These are phyloP conservation scores for Aspergillus baeticus DNA, from an alignment of 495 filamentous ascomycete species.

Conservation along the genomic window DNA sequence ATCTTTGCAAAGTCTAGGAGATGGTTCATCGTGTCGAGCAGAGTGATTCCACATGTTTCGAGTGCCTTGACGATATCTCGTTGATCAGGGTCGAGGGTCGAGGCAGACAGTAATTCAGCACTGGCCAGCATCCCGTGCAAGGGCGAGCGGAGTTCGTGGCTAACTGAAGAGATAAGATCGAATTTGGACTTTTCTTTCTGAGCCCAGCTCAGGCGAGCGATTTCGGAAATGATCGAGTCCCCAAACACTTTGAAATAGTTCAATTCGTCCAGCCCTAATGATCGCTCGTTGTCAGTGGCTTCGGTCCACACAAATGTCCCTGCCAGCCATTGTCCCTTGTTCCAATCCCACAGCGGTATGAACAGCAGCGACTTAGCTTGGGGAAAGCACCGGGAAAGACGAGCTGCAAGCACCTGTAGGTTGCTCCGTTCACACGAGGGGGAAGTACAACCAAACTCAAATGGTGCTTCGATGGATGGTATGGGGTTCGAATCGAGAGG, in stretches of 20 bases:
- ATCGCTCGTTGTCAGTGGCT: slow-evolving; percentile 38
- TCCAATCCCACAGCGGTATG: slow-evolving; percentile 62
- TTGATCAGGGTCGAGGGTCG: slow-evolving; percentile 49
- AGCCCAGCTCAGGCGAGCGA: slow-evolving; percentile 50
- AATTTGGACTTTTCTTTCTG: slow-evolving; percentile 58
- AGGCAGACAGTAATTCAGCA: slow-evolving; percentile 62
- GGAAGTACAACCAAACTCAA: background rate
- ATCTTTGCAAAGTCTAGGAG: slow-evolving; percentile 60
- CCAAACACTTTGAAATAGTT: slow-evolving; percentile 59
- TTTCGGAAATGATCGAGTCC: slow-evolving; percentile 60
- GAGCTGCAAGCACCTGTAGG: background rate
- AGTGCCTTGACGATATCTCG: slow-evolving; percentile 59
- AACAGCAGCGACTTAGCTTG: slow-evolving; percentile 56
- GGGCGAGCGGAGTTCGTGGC: slow-evolving; percentile 71
- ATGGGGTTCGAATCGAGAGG: too few relatives aligned
- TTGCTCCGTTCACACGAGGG: slow-evolving; percentile 1
- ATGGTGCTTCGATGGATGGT: background rate
- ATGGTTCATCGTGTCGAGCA: slow-evolving; percentile 68
- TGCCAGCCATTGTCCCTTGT: slow-evolving; percentile 61
- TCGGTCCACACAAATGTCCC: slow-evolving; percentile 57
- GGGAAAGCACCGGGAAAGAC: slow-evolving; percentile 35
- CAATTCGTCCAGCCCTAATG: slow-evolving; percentile 46
- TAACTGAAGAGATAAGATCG: slow-evolving; percentile 70
- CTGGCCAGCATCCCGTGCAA: slow-evolving; percentile 67
- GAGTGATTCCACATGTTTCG: slow-evolving; percentile 60